Evolutionary conservation across 2,329 filamentous ascomycete species (phyloP).

Genomic region (Didymella exigua): DNA sequence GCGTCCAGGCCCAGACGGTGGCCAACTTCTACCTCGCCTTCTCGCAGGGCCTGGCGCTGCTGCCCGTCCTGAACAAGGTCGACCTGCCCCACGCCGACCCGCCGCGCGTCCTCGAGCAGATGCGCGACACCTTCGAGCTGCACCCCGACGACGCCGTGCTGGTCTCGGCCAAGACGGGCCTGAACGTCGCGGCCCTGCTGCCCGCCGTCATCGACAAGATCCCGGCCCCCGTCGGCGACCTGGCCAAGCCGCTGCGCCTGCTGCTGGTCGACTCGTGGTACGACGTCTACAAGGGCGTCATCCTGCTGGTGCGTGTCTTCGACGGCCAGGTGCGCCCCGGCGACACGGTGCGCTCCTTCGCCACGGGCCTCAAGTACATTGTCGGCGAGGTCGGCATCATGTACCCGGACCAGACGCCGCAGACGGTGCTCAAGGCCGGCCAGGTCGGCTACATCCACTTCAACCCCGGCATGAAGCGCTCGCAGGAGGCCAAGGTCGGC

Average conservation of each 20-base stretch:
- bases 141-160: constrained; percentile 74
- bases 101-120: constrained; percentile 83
- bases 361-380: constrained; percentile 85
- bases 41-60: constrained; percentile 81
- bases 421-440: constrained; percentile 79
- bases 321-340: constrained; percentile 83
- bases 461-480: constrained; percentile 97
- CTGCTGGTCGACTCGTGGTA: constrained; percentile 98
- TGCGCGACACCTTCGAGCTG: constrained; percentile 85
- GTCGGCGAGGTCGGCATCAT: constrained; percentile 98
- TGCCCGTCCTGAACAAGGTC: constrained; percentile 96
- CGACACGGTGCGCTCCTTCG: constrained; percentile 85
- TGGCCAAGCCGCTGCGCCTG: constrained; percentile 74
- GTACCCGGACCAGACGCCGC: constrained; percentile 85
- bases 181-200: constrained; percentile 82
- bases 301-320: constrained; percentile 88
- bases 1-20: constrained; percentile 95
- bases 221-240: constrained; percentile 77
- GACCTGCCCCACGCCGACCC: constrained; percentile 89
- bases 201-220: constrained; percentile 86
- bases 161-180: constrained; percentile 92
- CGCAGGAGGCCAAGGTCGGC: constrained; percentile 92
- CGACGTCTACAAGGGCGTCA: constrained; percentile 91
- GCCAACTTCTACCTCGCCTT: constrained; percentile 99
- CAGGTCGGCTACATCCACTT: constrained; percentile 97